phyloP scores from a whole-genome alignment of 139 green algal genomes.

The Pedinophyceae sp. region DNA sequence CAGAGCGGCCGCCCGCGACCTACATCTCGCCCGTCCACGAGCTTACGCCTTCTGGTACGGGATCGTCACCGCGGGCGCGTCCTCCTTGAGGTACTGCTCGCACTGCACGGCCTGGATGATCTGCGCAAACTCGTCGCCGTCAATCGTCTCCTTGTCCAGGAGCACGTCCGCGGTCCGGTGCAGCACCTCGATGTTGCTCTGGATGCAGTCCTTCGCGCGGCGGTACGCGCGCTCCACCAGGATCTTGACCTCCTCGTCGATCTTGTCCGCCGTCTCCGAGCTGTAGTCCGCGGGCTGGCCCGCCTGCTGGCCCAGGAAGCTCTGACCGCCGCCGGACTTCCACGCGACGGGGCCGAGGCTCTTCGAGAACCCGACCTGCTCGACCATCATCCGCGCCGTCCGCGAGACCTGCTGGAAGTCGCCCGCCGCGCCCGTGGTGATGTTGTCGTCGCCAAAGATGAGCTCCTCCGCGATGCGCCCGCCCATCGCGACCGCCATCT shows the following conservation, averaged over 20 bases:
- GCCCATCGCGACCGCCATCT: conserved; percentile 83
- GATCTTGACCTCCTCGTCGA: conserved; percentile 79
- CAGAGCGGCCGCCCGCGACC: too few species aligned
- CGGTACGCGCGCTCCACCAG: conserved; percentile 90
- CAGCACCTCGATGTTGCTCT: conserved; percentile 80
- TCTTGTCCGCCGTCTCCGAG: conserved; percentile 61
- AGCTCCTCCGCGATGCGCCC: conserved; percentile 96
- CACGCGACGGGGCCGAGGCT: conserved; percentile 84
- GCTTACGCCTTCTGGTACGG: conserved; percentile 1
- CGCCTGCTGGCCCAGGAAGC: conserved; percentile 73
- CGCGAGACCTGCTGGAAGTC: conserved; percentile 81
- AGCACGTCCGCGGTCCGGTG: conserved; percentile 78
- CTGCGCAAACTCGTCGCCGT: conserved; percentile 84
- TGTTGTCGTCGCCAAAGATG: conserved; percentile 91
- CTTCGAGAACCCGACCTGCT: conserved; percentile 82
- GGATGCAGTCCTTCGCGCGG: conserved; percentile 86
- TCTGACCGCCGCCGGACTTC: conserved; percentile 35
- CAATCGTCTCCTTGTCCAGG: conserved; percentile 96
- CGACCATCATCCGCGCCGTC: conserved; percentile 82
- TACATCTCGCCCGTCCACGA: too few species aligned
- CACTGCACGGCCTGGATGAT: conserved; percentile 72
- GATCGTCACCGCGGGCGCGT: conserved; percentile 27
- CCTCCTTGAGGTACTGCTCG: conserved; percentile 78
- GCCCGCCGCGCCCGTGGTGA: conserved; percentile 83
- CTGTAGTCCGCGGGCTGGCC: conserved; percentile 73